Percentiles rank a stretch among this genome's conserved stretches.
Evolutionary conservation across 768 basidiomycete genomes (phyloP).

Genomic region (Macrolepiota dolichaula): DNA sequence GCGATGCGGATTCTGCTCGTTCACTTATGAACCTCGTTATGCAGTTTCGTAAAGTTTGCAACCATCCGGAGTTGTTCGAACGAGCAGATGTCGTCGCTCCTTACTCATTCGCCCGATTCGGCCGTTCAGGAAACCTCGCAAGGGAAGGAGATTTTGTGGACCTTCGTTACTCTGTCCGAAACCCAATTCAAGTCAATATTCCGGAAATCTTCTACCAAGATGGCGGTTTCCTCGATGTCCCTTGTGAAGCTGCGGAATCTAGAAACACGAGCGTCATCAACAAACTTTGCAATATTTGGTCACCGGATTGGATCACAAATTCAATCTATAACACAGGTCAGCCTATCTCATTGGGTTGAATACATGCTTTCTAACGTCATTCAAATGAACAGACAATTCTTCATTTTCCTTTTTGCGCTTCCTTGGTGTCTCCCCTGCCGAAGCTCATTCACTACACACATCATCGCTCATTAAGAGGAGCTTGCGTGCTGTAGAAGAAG

Average conservation of each 20-base stretch:
- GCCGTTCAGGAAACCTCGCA: conserved; percentile 73
- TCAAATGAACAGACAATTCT: conserved; percentile 30
- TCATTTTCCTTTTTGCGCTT: conserved; percentile 82
- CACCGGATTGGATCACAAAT: conserved; percentile 70
- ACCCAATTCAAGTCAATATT: conserved; percentile 76
- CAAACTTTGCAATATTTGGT: conserved; percentile 89
- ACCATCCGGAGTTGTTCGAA: conserved; percentile 97
- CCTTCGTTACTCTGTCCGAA: conserved; percentile 82
- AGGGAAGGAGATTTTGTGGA: conserved; percentile 86
- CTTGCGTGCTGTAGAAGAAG: conserved; percentile 45
- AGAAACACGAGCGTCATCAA: conserved; percentile 52
- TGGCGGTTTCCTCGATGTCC: conserved; percentile 67
- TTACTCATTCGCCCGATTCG: conserved; percentile 84
- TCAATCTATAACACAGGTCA: conserved; percentile 67
- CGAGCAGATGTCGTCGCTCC: conserved; percentile 94
- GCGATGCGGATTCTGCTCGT: conserved; percentile 87
- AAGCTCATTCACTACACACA: conserved; percentile 58
- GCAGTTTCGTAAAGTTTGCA: conserved; percentile 99
- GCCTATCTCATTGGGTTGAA: conserved; percentile 16
- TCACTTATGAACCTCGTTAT: conserved; percentile 99
- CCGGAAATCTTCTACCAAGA: conserved; percentile 78
- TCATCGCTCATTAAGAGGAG: conserved; percentile 59
- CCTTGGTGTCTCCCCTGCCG: conserved; percentile 57
- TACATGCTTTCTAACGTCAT: not conserved
- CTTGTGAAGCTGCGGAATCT: conserved; percentile 46